Percentiles rank a stretch among this genome's conserved stretches.
Conservation (phyloP, 2,329 filamentous ascomycete genomes). For the Talaromyces sp. region DNA sequence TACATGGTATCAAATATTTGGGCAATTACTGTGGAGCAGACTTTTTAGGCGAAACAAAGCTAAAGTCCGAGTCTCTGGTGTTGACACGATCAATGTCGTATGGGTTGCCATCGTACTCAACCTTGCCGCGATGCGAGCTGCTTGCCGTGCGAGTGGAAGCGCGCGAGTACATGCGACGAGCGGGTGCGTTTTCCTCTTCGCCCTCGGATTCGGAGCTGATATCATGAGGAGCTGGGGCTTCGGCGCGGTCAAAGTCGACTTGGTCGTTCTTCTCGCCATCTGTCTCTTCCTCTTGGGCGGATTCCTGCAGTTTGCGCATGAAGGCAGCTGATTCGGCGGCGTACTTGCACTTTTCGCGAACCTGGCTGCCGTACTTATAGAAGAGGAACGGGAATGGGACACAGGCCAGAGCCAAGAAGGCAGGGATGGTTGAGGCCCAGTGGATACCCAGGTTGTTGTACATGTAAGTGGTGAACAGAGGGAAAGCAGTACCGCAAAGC, state of each 20-base stretch:
- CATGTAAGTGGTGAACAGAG: conserved; percentile 48
- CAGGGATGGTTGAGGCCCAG: conserved; percentile 48
- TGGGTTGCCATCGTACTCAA: conserved; percentile 43
- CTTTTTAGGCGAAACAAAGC: not conserved
- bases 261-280: conserved; percentile 21
- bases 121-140: conserved; percentile 21
- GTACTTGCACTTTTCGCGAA: conserved; percentile 44
- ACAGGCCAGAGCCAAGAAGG: conserved; percentile 45
- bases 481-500: conserved; percentile 47
- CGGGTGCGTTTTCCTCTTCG: conserved; percentile 18
- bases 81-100: conserved; percentile 46
- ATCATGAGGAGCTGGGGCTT: conserved; percentile 28
- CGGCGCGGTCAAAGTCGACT: conserved; percentile 33
- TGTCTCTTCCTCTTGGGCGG: conserved; percentile 19
- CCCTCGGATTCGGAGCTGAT: conserved; percentile 27
- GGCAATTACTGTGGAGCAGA: not conserved
- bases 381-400: conserved; percentile 46
- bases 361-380: conserved; percentile 41
- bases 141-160: conserved; percentile 28
- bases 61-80: conserved; percentile 34
- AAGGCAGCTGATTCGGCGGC: conserved; percentile 37
- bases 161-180: conserved; percentile 28
- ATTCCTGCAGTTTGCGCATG: conserved; percentile 34
- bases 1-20: not conserved
- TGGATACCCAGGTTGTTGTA: conserved; percentile 46